A percentile compares a stretch with the other conserved stretches of the same genome.
These are phyloP conservation scores for Monosporascus ibericus DNA, from an alignment of 2,329 filamentous ascomycete species.

Conservation along the genomic window DNA sequence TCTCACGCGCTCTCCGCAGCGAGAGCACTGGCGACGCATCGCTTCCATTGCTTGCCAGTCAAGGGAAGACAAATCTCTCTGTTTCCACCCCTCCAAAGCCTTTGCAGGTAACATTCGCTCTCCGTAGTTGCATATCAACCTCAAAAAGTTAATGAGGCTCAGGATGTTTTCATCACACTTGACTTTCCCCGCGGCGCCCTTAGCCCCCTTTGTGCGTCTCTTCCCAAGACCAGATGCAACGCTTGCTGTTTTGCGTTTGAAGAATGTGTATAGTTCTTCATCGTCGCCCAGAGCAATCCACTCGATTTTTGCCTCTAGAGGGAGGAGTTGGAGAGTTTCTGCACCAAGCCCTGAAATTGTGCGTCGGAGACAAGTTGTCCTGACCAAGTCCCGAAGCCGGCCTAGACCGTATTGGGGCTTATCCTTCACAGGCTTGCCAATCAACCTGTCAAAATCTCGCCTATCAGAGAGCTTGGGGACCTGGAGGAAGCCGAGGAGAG, in stretches of 20 bases:
- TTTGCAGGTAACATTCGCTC: constrained; percentile 13
- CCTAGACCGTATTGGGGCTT: constrained; percentile 8
- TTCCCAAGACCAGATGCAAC: no score
- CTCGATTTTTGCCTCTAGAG: constrained; percentile 5
- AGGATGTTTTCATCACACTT: neutral
- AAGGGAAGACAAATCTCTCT: no score
- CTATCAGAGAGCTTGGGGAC: constrained; percentile 14
- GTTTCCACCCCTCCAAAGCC: no score
- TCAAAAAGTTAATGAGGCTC: no score
- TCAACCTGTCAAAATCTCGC: constrained; percentile 5
- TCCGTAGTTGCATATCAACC: constrained; percentile 22
- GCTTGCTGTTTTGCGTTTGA: constrained; percentile 1
- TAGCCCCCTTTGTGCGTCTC: constrained; percentile 1
- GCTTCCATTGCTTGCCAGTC: no score
- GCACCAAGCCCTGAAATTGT: constrained; percentile 5
- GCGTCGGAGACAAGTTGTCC: constrained; percentile 23
- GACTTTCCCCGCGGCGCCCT: neutral
- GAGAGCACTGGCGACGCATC: no score
- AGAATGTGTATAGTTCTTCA: constrained; percentile 15
- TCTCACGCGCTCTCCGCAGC: no score
- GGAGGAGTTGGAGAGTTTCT: constrained; percentile 9
- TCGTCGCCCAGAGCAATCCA: constrained; percentile 6
- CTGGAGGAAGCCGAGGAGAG: constrained; percentile 28
- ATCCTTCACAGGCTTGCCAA: constrained; percentile 16
- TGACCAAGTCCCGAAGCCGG: constrained; percentile 17